Conservation (phyloP, 495 filamentous ascomycete genomes). For the Melanomma pulvis-pyrius region DNA sequence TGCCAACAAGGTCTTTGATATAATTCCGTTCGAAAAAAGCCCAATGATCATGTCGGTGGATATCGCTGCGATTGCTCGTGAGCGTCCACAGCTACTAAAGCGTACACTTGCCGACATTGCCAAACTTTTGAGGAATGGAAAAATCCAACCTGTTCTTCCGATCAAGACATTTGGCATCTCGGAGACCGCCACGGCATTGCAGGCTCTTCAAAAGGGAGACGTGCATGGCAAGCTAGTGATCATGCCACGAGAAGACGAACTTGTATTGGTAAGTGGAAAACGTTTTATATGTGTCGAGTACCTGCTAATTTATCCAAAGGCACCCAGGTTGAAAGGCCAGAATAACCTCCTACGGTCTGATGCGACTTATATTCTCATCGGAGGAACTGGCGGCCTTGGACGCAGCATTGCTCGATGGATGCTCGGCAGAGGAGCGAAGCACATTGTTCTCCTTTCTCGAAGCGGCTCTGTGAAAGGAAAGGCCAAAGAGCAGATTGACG, state of each 20-base stretch:
- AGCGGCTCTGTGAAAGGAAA: conserved; percentile 13
- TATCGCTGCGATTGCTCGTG: background rate
- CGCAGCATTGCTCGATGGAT: conserved; percentile 36
- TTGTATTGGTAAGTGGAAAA: conserved; percentile 1
- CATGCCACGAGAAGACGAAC: conserved; percentile 13
- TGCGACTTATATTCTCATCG: conserved; percentile 50
- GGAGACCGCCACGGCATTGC: conserved; percentile 1
- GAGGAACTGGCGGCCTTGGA: conserved; percentile 53
- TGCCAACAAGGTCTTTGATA: background rate
- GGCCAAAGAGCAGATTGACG: conserved; percentile 13
- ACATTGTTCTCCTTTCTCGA: conserved; percentile 33
- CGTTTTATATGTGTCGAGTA: background rate
- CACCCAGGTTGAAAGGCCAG: conserved; percentile 2
- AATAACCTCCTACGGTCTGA: conserved; percentile 10
- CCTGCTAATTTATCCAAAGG: background rate
- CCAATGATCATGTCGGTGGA: conserved; percentile 15
- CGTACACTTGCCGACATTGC: background rate
- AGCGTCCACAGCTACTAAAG: conserved; percentile 1
- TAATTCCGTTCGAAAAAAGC: conserved; percentile 15
- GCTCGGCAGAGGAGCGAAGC: conserved; percentile 28
- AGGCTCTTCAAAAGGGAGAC: background rate
- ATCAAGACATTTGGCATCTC: background rate
- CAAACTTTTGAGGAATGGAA: background rate
- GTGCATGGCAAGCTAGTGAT: conserved; percentile 8
- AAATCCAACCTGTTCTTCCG: background rate